Evolutionary conservation across 148 eudicot species (phyloP), one percentile per base, ranked within the genome.

Genomic region (Polygonum aviculare): DNA sequence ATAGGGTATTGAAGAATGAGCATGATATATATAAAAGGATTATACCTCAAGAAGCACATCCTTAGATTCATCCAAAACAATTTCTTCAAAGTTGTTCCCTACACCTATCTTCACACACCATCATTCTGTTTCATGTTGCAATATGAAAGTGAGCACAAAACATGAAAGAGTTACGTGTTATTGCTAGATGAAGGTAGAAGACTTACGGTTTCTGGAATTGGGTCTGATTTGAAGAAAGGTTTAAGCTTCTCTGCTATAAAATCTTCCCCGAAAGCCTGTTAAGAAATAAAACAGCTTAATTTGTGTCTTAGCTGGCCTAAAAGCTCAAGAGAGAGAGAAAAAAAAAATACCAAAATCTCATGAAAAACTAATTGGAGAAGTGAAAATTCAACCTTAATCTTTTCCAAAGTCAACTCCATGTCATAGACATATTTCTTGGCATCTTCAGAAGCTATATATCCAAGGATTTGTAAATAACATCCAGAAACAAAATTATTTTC

Each of bases 21-120:
- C 52, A 72, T 41, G 22, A 19, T 45, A 16, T 26, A 19, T 72
- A 16, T 9, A 4, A 19, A 72, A 60, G 36, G 36, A 72, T 72
- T 8, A 74, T 75, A 94, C 98, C 98, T 94, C 98, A 71, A 94
- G 94, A 81, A 94, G 92, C 51, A 94, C 98, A 78, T 94, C 98
- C 80, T 89, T 94, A 9, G 96, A 90, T 78, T 94, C 98, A 71
- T 94, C 98, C 85, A 94, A 78, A 80, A 94, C 98, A 76, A 94
- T 85, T 41, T 92, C 90, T 59, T 94, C 98, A 75, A 91, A 93
- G 86, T 91, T 93, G 78, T 93, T 75, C 22, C 98, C 98, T 67
- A 93, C 98, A 7, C 91, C 96, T 49, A 89, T 88, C 85, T 91
- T 91, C 82, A 93, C 96, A 82, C 96, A 74, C 84, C 96, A 45